A percentile compares a stretch with the other conserved stretches of the same genome.
phyloP scores from a whole-genome alignment of 352 stramenopile genomes.

The Phytopythium kandeliae region DNA sequence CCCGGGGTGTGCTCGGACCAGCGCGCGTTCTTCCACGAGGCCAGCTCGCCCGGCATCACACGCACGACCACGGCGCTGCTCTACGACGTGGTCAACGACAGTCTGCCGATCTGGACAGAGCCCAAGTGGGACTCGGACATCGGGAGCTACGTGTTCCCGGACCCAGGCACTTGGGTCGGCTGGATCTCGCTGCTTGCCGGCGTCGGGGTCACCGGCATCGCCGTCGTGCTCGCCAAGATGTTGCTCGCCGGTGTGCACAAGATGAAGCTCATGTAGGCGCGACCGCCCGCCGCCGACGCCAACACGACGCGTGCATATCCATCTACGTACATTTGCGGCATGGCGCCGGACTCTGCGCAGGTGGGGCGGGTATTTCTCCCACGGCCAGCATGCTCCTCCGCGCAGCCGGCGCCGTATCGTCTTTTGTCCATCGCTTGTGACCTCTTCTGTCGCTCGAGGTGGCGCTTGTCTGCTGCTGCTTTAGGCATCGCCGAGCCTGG shows the following conservation, averaged over 20 bases:
- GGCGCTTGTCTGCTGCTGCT: too few species aligned
- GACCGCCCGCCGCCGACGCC: too few species aligned
- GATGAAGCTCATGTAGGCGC: slow-evolving; percentile 80
- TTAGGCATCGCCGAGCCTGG: too few species aligned
- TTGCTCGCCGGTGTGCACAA: slow-evolving; percentile 68
- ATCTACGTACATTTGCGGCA: background rate
- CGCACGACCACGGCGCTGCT: slow-evolving; percentile 39
- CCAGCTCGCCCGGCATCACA: slow-evolving; percentile 54
- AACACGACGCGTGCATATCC: background rate
- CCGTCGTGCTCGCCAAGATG: slow-evolving; percentile 33
- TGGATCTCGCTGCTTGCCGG: slow-evolving; percentile 63
- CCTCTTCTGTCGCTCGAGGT: too few species aligned
- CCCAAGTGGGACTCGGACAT: slow-evolving; percentile 61
- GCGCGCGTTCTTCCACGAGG: slow-evolving; percentile 72
- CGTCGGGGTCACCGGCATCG: slow-evolving; percentile 33
- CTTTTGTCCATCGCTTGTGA: too few species aligned
- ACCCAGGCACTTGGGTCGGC: slow-evolving; percentile 64
- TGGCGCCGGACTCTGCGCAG: background rate
- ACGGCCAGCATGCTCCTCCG: too few species aligned
- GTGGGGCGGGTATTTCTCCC: too few species aligned
- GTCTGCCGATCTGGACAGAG: slow-evolving; percentile 72
- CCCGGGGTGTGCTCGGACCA: slow-evolving; percentile 59
- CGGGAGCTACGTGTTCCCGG: slow-evolving; percentile 75
- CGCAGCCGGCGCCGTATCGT: too few species aligned
- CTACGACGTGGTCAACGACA: slow-evolving; percentile 62